Base-by-base conservation (phyloP, 352 stramenopile genomes). In the Hyphochytrium catenoides region DNA sequence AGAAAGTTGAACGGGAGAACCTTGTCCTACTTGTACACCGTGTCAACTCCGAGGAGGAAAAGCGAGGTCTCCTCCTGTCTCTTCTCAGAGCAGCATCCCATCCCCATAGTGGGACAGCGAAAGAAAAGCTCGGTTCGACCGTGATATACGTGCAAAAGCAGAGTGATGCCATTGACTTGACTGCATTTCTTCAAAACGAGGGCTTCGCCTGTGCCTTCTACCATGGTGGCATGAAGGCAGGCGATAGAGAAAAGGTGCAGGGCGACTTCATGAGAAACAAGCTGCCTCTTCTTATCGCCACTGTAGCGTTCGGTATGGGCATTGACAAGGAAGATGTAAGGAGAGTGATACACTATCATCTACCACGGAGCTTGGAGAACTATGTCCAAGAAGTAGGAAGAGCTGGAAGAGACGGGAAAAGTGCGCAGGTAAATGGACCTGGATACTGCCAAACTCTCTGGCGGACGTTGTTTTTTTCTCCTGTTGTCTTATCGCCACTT, bases 241-340 rank as follows among this genome's bases (percentile, higher is more conserved):
- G 74, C n/a, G 51, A 54, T 2, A 77, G 72, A 44, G 65, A 76
- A 37, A 78, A 79, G 42, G 54, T 78, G 29, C n/a, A 12, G 9
- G 5, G 24, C 11, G 58, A 64, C 14, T 97, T 97, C 44, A 56
- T 90, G 28, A 54, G 64, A 41, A 85, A 85, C 4, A 50, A 63
- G 33, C 60, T 83, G 16, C 62, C 65, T 21, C 64, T 95, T 19
- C 74, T 93, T 32, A 82, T 95, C 46, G 90, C 90, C 3, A 98
- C 90, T 8, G 79, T 98, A 41, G 88, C 87, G 1, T 97, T 98
- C 48, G 89, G 88, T 7, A 91, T 97, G 65, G 91, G 91, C 35
- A 97, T 98, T 38, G 87, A 98, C 60, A 97, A 96, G 50, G 64
- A 75, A 29, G 90, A 97, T 57, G 78, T 98, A 16, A 63, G 70